These are phyloP conservation scores for Xylaria hypoxylon DNA, from an alignment of 2,329 filamentous ascomycete species.

Conservation along the genomic window DNA sequence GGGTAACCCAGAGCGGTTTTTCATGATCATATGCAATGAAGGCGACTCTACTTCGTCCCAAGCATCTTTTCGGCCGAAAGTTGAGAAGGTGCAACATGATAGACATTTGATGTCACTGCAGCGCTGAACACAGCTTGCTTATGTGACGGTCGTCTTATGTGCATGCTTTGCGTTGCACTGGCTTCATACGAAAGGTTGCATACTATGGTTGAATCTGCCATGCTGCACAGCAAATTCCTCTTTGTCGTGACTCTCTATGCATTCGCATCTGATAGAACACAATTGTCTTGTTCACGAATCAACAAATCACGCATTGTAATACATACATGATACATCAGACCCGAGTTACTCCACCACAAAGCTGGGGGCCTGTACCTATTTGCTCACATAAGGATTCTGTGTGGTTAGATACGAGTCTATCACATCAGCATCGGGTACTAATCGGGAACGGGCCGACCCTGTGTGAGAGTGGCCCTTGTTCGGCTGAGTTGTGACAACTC, in stretches of 20 bases:
- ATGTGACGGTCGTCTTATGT: conserved; percentile 13
- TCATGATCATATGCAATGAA: not conserved
- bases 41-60: not conserved
- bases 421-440: conserved; percentile 1
- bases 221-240: not conserved
- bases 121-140: conserved; percentile 5
- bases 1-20: conserved; percentile 1
- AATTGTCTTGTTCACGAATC: not conserved
- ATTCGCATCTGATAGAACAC: not conserved
- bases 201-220: not conserved
- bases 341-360: not conserved
- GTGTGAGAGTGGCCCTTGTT: conserved; percentile 9
- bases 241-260: not conserved
- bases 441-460: conserved; percentile 4
- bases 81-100: not conserved
- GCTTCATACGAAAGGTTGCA: not conserved
- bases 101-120: not conserved
- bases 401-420: conserved; percentile 6
- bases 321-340: not conserved
- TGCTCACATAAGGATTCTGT: conserved; percentile 1
- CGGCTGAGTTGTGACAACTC: not conserved
- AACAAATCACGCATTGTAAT: not conserved
- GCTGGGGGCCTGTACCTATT: not conserved
- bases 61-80: not conserved
- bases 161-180: conserved; percentile 25